phyloP scores from a whole-genome alignment of 495 filamentous ascomycete genomes.

The Xylaria longipes region DNA sequence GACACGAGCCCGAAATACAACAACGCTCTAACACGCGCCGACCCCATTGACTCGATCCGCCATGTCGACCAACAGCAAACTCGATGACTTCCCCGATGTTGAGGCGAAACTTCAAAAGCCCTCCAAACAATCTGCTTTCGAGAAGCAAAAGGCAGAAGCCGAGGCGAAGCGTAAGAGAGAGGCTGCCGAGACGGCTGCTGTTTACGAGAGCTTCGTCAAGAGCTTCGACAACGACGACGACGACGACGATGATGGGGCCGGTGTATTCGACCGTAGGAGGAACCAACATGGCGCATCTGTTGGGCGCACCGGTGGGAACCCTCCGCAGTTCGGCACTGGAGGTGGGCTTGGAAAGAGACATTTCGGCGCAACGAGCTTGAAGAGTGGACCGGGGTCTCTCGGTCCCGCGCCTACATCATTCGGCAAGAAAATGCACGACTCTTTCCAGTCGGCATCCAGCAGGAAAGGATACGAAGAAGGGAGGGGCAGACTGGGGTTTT shows the following conservation, averaged over 20 bases:
- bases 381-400: constrained; percentile 78
- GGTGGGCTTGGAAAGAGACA: constrained; percentile 43
- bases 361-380: constrained; percentile 51
- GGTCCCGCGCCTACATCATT: constrained; percentile 65
- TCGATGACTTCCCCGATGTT: constrained; percentile 78
- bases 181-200: constrained; percentile 87
- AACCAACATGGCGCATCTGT: constrained; percentile 43
- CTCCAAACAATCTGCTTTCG: constrained; percentile 87
- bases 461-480: constrained; percentile 40
- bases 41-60: constrained; percentile 21
- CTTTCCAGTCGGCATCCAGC: constrained; percentile 38
- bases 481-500: constrained; percentile 45
- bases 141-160: constrained; percentile 89
- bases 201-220: constrained; percentile 89
- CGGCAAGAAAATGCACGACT: constrained; percentile 54
- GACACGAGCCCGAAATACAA: constrained; percentile 3
- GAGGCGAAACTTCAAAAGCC: constrained; percentile 83
- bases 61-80: constrained; percentile 52
- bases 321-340: constrained; percentile 52
- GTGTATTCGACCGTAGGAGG: constrained; percentile 39
- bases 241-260: constrained; percentile 41
- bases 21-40: constrained; percentile 10
- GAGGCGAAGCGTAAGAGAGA: constrained; percentile 90
- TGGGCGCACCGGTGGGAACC: constrained; percentile 61
- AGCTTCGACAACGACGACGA: constrained; percentile 78